Conservation (phyloP, 768 basidiomycete species). For the Suillus fuscotomentosus region DNA sequence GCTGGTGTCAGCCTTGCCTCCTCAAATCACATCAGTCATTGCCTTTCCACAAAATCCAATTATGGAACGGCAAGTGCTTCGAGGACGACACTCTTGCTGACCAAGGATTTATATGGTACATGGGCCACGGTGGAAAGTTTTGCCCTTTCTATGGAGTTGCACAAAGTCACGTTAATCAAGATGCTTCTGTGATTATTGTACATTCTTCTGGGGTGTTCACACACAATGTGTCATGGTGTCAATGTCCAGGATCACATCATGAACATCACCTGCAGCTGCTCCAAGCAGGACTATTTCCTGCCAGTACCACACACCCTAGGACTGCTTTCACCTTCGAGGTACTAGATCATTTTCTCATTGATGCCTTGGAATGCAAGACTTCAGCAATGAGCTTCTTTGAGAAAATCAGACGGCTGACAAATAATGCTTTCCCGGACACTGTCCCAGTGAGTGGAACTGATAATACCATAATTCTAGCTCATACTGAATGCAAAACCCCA, state of each 20-base stretch:
- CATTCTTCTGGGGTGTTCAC: conserved; percentile 7
- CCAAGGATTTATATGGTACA: conserved; percentile 15
- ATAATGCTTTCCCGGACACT: neutral
- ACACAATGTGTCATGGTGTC: conserved; percentile 5
- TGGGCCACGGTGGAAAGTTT: conserved; percentile 18
- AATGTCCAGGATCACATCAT: neutral
- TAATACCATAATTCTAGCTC: too few species aligned
- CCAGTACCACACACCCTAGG: neutral
- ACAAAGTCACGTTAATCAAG: too few species aligned
- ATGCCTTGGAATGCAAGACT: conserved; percentile 14
- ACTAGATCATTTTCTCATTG: conserved; percentile 6
- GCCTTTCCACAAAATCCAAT: conserved; percentile 16
- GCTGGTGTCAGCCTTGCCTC: conserved; percentile 1
- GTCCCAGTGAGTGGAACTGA: neutral
- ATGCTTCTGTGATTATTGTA: neutral
- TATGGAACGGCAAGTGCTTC: conserved; percentile 18
- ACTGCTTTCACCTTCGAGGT: conserved; percentile 10
- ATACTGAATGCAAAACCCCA: too few species aligned
- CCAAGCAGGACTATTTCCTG: conserved; percentile 1
- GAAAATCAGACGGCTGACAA: conserved; percentile 7
- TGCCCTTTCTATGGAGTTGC: conserved; percentile 11
- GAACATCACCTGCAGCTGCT: neutral
- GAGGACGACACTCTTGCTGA: conserved; percentile 12
- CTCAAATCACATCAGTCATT: neutral
- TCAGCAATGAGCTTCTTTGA: conserved; percentile 11